These are phyloP conservation scores for Candida krabiensis DNA, from an alignment of 805 yeast species.

Conservation along the genomic window DNA sequence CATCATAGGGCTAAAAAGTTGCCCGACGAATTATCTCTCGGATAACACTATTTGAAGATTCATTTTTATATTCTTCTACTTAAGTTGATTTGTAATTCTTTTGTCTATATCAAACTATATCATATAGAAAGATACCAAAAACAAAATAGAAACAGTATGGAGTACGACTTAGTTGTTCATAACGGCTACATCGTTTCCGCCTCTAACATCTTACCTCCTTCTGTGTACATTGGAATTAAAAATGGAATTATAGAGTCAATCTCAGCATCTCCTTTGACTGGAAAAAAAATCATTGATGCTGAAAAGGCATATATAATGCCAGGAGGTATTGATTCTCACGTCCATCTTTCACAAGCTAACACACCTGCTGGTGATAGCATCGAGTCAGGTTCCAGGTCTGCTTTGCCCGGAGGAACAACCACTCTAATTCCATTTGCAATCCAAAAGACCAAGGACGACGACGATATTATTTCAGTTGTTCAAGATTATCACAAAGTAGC, in stretches of 20 bases:
- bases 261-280: slow-evolving; percentile 18
- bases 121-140: no score
- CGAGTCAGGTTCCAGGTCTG: slow-evolving; percentile 44
- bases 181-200: slow-evolving; percentile 35
- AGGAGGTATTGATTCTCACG: slow-evolving; percentile 53
- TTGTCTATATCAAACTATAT: no score
- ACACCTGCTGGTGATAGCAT: slow-evolving; percentile 45
- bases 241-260: slow-evolving; percentile 21
- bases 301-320: slow-evolving; percentile 49
- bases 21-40: no score
- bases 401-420: slow-evolving; percentile 52
- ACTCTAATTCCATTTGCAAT: slow-evolving; percentile 48
- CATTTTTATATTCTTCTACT: no score
- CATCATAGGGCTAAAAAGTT: no score
- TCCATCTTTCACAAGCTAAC: slow-evolving; percentile 45
- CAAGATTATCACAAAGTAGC: slow-evolving; percentile 29
- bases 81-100: no score
- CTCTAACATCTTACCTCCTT: slow-evolving; percentile 27
- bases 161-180: slow-evolving; percentile 28
- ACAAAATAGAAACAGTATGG: not conserved
- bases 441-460: slow-evolving; percentile 35
- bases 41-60: no score
- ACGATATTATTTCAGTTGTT: slow-evolving; percentile 21
- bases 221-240: slow-evolving; percentile 40
- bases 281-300: slow-evolving; percentile 36